Base-by-base conservation (phyloP, 2,329 filamentous ascomycete species). In the Leptographium radiaticola region DNA sequence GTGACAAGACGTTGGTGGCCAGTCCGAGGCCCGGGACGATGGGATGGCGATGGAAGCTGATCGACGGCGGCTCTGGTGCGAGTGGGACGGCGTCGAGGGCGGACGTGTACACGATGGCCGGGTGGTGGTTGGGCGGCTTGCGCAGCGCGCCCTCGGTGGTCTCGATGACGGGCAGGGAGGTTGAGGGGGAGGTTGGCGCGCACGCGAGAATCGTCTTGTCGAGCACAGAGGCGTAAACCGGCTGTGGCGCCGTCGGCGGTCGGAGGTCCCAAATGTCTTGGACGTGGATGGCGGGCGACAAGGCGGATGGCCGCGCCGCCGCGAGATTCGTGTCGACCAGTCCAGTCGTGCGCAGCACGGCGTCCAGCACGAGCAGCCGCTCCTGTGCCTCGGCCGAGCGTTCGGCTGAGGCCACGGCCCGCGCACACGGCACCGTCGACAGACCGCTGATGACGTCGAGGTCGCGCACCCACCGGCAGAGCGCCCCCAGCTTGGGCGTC, bases 401-500 rank as follows among this genome's bases (percentile, higher is more conserved):
- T 52, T 69, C 60, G 4, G 65, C 58, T 1, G 56, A 62, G 15
- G 58, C 62, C 42, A 64, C 64, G 47, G 68, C 66, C 3, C 72
- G 71, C 2, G 70, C 70, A 0, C 16, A 4, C 43, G 77, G 69
- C 52, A 76, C 71, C 25, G 80, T 79, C 4, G 80, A 80, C 9
- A 86, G 67, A 2, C 82, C 82, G 59, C 79, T 84, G 50, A 86
- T 78, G 30, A 86, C 78, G 60, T 87, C 83, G 31, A 87, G 69
- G 62, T 86, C 83, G 55, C 84, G 75, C 6, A 87, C 83, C 84
- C 84, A 87, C 54, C 84, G 78, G 64, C 83, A 86, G 9, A 87
- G 66, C 1, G 83, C 81, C 20, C 84, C 84, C 0, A 87, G 68
- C 59, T 84, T 84, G 0, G 83, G 83, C 18, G 77, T 74, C 57